Percentiles rank a stretch among this genome's conserved stretches.
Evolutionary conservation across 2,329 filamentous ascomycete species (phyloP).

Genomic region (Apiospora saccharicola): DNA sequence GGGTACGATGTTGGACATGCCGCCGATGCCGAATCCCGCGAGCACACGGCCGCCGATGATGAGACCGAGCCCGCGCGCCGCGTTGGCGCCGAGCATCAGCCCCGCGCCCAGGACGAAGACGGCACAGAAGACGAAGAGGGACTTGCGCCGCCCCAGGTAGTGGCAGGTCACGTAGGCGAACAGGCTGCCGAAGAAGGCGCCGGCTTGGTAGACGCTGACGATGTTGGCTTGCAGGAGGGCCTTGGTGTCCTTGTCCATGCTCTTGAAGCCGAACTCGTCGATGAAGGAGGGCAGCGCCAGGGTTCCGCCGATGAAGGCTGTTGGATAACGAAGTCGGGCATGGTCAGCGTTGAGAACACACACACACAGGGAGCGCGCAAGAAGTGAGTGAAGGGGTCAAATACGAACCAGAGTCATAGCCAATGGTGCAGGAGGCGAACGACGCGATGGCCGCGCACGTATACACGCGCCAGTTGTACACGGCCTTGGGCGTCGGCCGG

Average conservation of each 20-base stretch:
- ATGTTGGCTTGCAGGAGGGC: constrained; percentile 76
- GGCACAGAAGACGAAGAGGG: constrained; percentile 65
- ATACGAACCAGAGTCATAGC: constrained; percentile 61
- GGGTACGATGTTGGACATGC: constrained; percentile 55
- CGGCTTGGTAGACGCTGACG: constrained; percentile 82
- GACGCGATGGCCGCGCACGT: constrained; percentile 60
- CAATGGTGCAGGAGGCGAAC: constrained; percentile 64
- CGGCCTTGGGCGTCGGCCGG: constrained; percentile 61
- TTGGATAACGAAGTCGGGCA: not conserved
- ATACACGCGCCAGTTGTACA: constrained; percentile 70
- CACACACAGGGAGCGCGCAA: not conserved
- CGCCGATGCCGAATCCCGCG: constrained; percentile 69
- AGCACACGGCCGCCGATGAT: constrained; percentile 70
- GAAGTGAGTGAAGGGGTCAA: not conserved
- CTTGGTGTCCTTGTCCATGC: constrained; percentile 55
- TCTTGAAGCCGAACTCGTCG: constrained; percentile 69
- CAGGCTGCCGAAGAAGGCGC: constrained; percentile 83
- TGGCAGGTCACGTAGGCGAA: constrained; percentile 71
- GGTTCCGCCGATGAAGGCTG: constrained; percentile 80
- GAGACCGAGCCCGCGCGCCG: constrained; percentile 67
- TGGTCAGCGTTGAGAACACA: not conserved
- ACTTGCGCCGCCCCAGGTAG: constrained; percentile 72
- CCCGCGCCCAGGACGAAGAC: constrained; percentile 76
- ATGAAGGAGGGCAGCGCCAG: constrained; percentile 74
- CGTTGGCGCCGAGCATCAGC: constrained; percentile 73